phyloP scores from a whole-genome alignment of 768 basidiomycete genomes.

The Russula sp. region DNA sequence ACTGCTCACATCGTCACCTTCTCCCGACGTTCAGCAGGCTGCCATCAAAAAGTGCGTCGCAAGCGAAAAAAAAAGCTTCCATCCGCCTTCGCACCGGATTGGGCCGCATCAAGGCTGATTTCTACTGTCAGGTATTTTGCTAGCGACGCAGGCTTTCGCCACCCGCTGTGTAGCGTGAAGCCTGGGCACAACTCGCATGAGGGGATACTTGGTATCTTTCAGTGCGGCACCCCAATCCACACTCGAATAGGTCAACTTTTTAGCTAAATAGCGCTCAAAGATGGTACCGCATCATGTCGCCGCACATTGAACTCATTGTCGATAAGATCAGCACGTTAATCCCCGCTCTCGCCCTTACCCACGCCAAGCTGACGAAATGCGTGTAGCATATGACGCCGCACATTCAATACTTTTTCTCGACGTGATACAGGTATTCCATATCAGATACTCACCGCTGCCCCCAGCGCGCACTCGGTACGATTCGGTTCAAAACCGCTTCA shows the following conservation, averaged over 20 bases:
- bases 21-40: constrained; percentile 7
- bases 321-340: background rate
- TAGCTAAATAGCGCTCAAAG: background rate
- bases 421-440: constrained; percentile 46
- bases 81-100: background rate
- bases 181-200: constrained; percentile 48
- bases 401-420: constrained; percentile 44
- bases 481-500: constrained; percentile 31
- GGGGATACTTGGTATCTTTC: constrained; percentile 50
- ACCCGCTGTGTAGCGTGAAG: constrained; percentile 49
- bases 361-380: background rate
- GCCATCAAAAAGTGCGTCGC: constrained; percentile 1
- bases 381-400: constrained; percentile 44
- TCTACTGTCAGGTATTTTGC: constrained; percentile 41
- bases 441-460: constrained; percentile 42
- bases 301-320: background rate
- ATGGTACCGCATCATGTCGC: background rate
- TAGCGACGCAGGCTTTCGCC: constrained; percentile 49
- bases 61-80: no score
- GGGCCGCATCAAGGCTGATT: background rate
- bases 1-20: background rate
- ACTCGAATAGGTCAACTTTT: background rate
- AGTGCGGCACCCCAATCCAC: constrained; percentile 34
- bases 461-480: constrained; percentile 44
- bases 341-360: background rate